These are phyloP conservation scores for Sungouiozyma intestinalis DNA, from an alignment of 805 yeast species.

Conservation along the genomic window DNA sequence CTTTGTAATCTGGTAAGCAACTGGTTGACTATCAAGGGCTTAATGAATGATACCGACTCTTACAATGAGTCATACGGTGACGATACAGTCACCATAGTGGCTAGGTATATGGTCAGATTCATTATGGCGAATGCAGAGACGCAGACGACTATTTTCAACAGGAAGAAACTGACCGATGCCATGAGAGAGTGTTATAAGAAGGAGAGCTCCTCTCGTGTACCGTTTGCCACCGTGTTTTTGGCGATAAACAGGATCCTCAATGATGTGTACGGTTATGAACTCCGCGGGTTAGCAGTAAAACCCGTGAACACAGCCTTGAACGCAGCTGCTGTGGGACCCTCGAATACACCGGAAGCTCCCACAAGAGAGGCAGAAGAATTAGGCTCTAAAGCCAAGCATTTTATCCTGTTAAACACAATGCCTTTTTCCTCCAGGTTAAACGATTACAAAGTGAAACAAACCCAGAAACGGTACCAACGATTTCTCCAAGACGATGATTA, in stretches of 20 bases:
- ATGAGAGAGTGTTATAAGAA: conserved; percentile 12
- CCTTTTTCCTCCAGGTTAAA: conserved; percentile 7
- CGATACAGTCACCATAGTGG: conserved; percentile 8
- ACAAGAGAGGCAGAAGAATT: conserved; percentile 3
- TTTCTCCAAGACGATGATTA: conserved; percentile 13
- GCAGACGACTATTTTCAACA: conserved; percentile 17
- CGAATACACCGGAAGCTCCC: neutral
- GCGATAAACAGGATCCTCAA: conserved; percentile 14
- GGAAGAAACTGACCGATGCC: conserved; percentile 11
- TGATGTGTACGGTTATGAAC: conserved; percentile 20
- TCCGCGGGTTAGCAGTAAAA: conserved; percentile 15
- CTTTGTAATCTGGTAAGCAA: too few species aligned
- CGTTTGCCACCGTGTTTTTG: conserved; percentile 9
- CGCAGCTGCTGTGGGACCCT: neutral
- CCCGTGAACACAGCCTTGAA: neutral
- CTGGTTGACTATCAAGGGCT: too few species aligned
- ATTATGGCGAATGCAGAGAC: conserved; percentile 17
- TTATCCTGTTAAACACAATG: conserved; percentile 17
- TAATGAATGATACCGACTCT: neutral
- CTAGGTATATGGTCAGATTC: conserved; percentile 17
- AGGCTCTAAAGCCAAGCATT: conserved; percentile 13
- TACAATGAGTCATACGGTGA: neutral
- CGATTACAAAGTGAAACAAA: conserved; percentile 11
- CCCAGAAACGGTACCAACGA: conserved; percentile 7
- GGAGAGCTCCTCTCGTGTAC: conserved; percentile 11